Evolutionary conservation across 441 rosid genomes (phyloP).

Genomic region (Raphanus hybrid): DNA sequence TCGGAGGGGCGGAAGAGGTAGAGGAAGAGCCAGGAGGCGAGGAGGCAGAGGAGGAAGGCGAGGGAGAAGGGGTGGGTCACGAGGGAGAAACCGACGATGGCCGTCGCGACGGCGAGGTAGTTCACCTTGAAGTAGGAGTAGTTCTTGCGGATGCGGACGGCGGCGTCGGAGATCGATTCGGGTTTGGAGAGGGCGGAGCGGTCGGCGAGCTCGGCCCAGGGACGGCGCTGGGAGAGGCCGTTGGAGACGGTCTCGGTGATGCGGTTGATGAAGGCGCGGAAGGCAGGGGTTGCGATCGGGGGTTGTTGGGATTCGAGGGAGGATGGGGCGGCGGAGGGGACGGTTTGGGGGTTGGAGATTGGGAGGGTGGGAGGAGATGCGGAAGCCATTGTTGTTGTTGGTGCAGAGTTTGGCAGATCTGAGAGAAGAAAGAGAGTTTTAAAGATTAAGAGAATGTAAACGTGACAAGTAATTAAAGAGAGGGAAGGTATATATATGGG

Average conservation of each 20-base stretch:
- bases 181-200: conserved; percentile 62
- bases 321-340: conserved; percentile 21
- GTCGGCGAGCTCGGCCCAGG: conserved; percentile 69
- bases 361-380: not conserved
- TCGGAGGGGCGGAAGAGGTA: conserved; percentile 72
- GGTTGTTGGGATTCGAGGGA: conserved; percentile 52
- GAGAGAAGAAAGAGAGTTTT: not conserved
- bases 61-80: conserved; percentile 78
- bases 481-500: conserved; percentile 14
- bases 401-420: conserved; percentile 22
- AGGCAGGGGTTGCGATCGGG: conserved; percentile 59
- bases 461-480: conserved; percentile 30
- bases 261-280: conserved; percentile 65
- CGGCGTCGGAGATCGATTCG: conserved; percentile 63
- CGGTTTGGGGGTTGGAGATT: conserved; percentile 9
- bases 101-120: conserved; percentile 58
- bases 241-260: conserved; percentile 57
- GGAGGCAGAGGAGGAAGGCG: conserved; percentile 59
- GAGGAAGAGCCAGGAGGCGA: conserved; percentile 66
- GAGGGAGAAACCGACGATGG: conserved; percentile 65
- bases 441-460: conserved; percentile 2
- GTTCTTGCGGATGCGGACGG: conserved; percentile 74
- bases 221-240: conserved; percentile 75
- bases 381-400: not conserved
- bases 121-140: conserved; percentile 67